A percentile compares a stretch with the other conserved stretches of the same genome.
Conservation (phyloP, 2,329 filamentous ascomycete genomes). For the Colletotrichum simmondsii region DNA sequence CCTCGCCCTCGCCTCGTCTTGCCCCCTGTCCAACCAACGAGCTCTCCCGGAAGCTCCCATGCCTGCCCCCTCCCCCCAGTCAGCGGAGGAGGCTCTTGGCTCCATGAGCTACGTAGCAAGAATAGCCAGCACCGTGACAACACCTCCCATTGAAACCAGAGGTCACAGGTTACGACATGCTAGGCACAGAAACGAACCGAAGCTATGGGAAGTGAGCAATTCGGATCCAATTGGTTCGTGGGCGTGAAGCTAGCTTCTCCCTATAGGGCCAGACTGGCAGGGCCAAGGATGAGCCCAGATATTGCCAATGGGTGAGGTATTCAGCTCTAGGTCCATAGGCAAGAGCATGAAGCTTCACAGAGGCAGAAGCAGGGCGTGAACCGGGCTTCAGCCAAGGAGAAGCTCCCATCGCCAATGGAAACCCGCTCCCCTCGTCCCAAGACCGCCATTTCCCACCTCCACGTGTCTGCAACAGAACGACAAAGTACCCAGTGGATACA, state of each 20-base stretch:
- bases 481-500: constrained; percentile 3
- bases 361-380: background rate
- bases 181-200: constrained; percentile 23
- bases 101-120: constrained; percentile 4
- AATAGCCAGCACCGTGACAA: background rate
- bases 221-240: background rate
- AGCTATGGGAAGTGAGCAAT: background rate
- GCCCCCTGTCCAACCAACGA: background rate
- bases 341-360: background rate
- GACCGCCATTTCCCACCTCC: constrained; percentile 26
- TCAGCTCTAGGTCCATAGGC: too few relatives aligned
- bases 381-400: background rate
- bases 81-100: constrained; percentile 16
- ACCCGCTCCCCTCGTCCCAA: constrained; percentile 3
- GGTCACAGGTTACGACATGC: background rate
- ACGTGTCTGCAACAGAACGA: constrained; percentile 18
- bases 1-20: background rate
- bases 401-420: background rate
- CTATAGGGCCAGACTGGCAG: background rate
- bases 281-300: background rate
- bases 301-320: background rate
- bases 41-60: background rate
- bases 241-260: background rate
- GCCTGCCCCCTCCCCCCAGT: background rate
- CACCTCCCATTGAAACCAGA: background rate